Conservation (phyloP, 164 flowering plant species). For the Cinnamomum chago region DNA sequence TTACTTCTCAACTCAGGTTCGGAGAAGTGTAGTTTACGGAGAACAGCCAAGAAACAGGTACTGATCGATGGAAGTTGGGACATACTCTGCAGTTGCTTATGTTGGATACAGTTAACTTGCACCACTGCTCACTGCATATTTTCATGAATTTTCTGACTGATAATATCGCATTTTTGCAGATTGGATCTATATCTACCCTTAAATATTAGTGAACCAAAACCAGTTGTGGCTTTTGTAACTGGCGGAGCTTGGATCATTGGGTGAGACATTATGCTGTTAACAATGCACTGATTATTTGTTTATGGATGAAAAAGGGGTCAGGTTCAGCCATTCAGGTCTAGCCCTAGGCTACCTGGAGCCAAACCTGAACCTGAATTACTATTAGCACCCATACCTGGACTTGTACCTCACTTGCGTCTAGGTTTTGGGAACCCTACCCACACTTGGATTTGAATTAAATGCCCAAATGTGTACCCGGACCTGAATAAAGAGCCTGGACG, state of each 20-base stretch:
- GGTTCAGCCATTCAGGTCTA: too few species aligned
- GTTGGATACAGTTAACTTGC: background rate
- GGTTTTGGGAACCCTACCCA: too few species aligned
- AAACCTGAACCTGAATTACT: too few species aligned
- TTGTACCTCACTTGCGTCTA: too few species aligned
- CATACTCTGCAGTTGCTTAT: background rate
- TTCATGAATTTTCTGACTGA: background rate
- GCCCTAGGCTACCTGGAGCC: too few species aligned
- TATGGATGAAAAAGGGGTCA: too few species aligned
- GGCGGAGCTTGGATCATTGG: slow-evolving; percentile 99
- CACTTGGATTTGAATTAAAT: too few species aligned
- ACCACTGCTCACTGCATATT: background rate
- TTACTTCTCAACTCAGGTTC: slow-evolving; percentile 73
- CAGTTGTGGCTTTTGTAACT: slow-evolving; percentile 93
- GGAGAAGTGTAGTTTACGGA: slow-evolving; percentile 79
- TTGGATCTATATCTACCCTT: slow-evolving; percentile 81
- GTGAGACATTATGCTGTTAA: slow-evolving; percentile 35
- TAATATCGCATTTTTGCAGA: slow-evolving; percentile 36
- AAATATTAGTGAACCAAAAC: slow-evolving; percentile 52
- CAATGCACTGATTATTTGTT: too few species aligned
- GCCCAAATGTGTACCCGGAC: too few species aligned
- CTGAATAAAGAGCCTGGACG: too few species aligned
- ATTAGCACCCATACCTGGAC: too few species aligned
- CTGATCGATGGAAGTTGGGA: background rate
- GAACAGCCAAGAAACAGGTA: slow-evolving; percentile 90